Evolutionary conservation across 345 rosid genomes (phyloP), one percentile per base, ranked within the genome.

Genomic region (Brassica rapa): DNA sequence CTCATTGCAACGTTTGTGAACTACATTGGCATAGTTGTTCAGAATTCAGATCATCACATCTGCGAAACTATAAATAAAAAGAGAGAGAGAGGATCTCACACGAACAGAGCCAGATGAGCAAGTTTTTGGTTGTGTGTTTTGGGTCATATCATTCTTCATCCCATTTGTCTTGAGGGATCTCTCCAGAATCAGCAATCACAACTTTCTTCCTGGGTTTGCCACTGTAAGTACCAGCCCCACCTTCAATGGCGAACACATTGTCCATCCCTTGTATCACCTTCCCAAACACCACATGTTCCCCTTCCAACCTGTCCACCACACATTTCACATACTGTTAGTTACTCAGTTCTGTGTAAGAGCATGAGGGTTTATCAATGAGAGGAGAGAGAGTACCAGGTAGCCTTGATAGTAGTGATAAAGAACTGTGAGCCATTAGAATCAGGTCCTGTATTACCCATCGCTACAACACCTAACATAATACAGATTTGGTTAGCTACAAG

Each of bases 191-290:
- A 0, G 94, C 91, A 66, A 95, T 86, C 25, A 80, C 85, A 15
- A 93, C 98, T 81, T 87, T 93, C 87, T 93, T 93, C 84, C 98
- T 85, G 2, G 97, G 99, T 76, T 95, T 93, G 68, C 96, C 97
- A 37, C 84, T 93, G 84, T 93, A 95, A 15, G 99, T 95, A 43
- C 99, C 99, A 1, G 97, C 99, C 56, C 99, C 97, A 2, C 99
- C 99, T 88, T 95, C 97, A 49, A 93, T 91, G 49, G 87, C 89
- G 46, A 88, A 95, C 46, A 93, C 92, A 66, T 43, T 87, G 70
- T 95, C 99, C 98, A 95, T 95, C 62, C 97, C 99, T 71, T 95
- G 96, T 73, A 91, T 84, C 6, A 93, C 97, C 88, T 86, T 95
- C 65, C 99, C 99, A 2, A 95, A 89, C 9, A 90, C 99, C 21